phyloP scores from a whole-genome alignment of 495 filamentous ascomycete genomes.

The Penicillium desertorum region DNA sequence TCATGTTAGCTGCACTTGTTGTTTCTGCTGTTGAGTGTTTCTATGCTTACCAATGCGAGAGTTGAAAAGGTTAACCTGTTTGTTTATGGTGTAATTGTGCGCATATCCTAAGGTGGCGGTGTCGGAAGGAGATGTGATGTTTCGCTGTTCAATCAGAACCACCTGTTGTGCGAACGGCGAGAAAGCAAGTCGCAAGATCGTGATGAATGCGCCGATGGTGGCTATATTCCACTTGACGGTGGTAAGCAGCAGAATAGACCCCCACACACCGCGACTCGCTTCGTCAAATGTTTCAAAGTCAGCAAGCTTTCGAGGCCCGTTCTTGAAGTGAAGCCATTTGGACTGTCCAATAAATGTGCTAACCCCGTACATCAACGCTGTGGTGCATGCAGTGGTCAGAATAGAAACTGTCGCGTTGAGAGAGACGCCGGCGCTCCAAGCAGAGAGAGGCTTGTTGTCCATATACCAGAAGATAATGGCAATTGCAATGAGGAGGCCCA shows the following conservation, averaged over 20 bases:
- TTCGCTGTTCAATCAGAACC: constrained; percentile 19
- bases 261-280: constrained; percentile 44
- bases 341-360: constrained; percentile 29
- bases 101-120: constrained; percentile 20
- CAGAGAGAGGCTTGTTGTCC: constrained; percentile 23
- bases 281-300: constrained; percentile 41
- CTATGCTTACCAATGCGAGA: constrained; percentile 13
- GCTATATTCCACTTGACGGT: constrained; percentile 23
- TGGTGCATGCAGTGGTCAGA: constrained; percentile 19
- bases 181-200: constrained; percentile 30
- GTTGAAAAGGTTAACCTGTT: no score
- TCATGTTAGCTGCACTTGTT: constrained; percentile 14
- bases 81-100: constrained; percentile 11
- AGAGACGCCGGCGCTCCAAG: constrained; percentile 16
- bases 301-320: constrained; percentile 27
- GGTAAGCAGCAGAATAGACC: constrained; percentile 29
- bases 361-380: constrained; percentile 23
- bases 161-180: constrained; percentile 36
- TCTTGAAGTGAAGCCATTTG: constrained; percentile 40
- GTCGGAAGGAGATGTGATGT: constrained; percentile 7
- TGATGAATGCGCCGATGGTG: constrained; percentile 33
- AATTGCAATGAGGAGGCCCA: constrained; percentile 17
- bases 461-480: constrained; percentile 21
- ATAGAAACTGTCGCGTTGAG: constrained; percentile 24
- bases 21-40: not conserved